phyloP scores from a whole-genome alignment of 179 eudicot genomes.

The Spinacia oleracea region DNA sequence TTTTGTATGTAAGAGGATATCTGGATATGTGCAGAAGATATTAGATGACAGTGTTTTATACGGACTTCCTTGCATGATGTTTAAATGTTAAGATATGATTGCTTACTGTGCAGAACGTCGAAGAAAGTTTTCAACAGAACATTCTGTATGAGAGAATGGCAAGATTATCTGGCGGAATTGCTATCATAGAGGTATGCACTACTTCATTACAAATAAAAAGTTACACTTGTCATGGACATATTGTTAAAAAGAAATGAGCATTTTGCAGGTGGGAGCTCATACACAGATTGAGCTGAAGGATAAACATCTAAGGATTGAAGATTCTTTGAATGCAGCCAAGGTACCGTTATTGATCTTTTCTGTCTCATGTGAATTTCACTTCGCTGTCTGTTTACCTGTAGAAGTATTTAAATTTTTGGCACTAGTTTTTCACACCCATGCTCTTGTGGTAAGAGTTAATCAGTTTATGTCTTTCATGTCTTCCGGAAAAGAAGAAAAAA shows the following conservation, averaged over 20 bases:
- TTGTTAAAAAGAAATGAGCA: background rate
- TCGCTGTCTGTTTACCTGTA: background rate
- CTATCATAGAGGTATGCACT: conserved; percentile 74
- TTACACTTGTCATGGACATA: background rate
- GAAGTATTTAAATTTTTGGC: background rate
- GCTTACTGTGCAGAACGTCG: conserved; percentile 58
- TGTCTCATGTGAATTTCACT: background rate
- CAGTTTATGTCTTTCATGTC: background rate
- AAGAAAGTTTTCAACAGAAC: conserved; percentile 70
- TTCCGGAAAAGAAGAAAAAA: no score
- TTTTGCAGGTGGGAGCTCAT: conserved; percentile 74
- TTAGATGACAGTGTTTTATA: background rate
- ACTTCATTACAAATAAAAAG: background rate
- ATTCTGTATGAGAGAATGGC: conserved; percentile 82
- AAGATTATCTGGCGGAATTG: conserved; percentile 81
- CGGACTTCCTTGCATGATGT: background rate
- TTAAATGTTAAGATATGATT: background rate
- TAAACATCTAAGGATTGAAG: conserved; percentile 77
- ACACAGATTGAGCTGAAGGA: conserved; percentile 92
- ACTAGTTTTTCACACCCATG: background rate
- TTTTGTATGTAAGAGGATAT: background rate
- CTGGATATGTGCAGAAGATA: background rate
- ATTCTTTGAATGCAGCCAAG: conserved; percentile 90
- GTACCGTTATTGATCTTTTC: conserved; percentile 30
- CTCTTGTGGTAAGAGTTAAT: background rate